Evolutionary conservation across 306 rosid genomes (phyloP).

Genomic region (Mucuna pruriens): DNA sequence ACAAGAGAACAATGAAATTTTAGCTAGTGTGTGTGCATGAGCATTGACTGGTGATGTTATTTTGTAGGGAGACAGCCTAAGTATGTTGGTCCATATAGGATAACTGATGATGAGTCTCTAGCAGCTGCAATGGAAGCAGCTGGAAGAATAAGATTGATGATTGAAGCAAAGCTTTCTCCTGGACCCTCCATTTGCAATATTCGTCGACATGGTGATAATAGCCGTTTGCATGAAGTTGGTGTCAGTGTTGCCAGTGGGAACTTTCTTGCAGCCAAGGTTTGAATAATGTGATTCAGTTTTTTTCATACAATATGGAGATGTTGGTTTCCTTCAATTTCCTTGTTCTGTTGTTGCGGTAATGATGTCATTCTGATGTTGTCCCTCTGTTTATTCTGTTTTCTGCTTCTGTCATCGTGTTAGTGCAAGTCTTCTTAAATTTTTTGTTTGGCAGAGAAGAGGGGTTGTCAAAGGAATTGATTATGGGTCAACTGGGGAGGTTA

Average conservation of each 20-base stretch:
- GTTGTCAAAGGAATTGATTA: slow-evolving; percentile 80
- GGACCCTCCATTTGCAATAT: slow-evolving; percentile 77
- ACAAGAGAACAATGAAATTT: neutral
- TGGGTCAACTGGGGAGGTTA: slow-evolving; percentile 88
- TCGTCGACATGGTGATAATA: slow-evolving; percentile 79
- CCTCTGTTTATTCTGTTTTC: slow-evolving; percentile 5
- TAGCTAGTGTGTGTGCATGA: slow-evolving; percentile 11
- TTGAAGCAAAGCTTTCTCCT: slow-evolving; percentile 86
- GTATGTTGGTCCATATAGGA: slow-evolving; percentile 68
- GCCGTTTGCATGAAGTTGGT: slow-evolving; percentile 81
- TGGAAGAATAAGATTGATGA: slow-evolving; percentile 67
- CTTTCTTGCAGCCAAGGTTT: slow-evolving; percentile 83
- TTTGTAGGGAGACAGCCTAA: slow-evolving; percentile 65
- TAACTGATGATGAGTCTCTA: slow-evolving; percentile 68
- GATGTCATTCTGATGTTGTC: slow-evolving; percentile 11
- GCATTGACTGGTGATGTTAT: neutral
- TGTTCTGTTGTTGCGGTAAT: neutral
- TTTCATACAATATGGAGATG: neutral
- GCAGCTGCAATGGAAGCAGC: slow-evolving; percentile 82
- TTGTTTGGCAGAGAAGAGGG: slow-evolving; percentile 70
- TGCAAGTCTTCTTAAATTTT: slow-evolving; percentile 1
- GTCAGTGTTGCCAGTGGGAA: slow-evolving; percentile 84
- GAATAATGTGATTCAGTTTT: slow-evolving; percentile 20
- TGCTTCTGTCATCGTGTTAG: slow-evolving; percentile 21
- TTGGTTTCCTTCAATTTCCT: neutral